Base-by-base conservation (phyloP, 441 rosid genomes). In the Eutrema salsugineum region DNA sequence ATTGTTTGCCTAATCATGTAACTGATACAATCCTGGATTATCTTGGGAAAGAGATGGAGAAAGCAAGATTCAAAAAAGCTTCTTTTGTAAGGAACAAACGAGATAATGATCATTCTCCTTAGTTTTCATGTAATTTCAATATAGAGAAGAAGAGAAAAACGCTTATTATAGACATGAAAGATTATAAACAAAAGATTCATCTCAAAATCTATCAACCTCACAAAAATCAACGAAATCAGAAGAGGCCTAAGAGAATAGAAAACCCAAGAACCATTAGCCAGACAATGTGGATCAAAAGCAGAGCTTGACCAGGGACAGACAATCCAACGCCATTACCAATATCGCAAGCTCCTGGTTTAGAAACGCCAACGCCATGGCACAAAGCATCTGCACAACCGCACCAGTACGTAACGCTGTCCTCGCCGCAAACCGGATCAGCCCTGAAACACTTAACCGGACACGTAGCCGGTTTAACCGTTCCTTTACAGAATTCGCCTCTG, bases 391-490 rank as follows among this genome's bases (percentile, higher is more conserved):
- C 67, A 63, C 98, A 89, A 36, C 98, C 98, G 67, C 98, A 93
- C 97, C 98, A 91, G 76, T 93, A 93, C 38, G 96, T 93, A 62
- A 87, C 88, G 17, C 93, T 87, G 67, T 91, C 81, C 14, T 74
- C 88, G 3, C 96, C 96, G 39, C 98, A 93, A 6, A 89, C 98
- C 14, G 97, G 98, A 60, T 89, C 91, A 7, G 89, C 77, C 19
- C 91, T 78, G 59, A 94, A 91, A 78, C 98, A 94, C 16, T 80
- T 91, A 55, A 91, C 73, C 32, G 98, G 97, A 76, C 98, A 94
- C 0, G 88, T 83, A 4, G 17, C 58, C 32, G 91, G 87, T 57
- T 75, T 79, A 40, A 57, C 4, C 49, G 72, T 51, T 22, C 77
- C 68, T 2, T 64, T 67, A 73, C 94, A 88, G 1, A 70, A 61